phyloP scores from a whole-genome alignment of 345 rosid genomes.

The Eucalyptus caleyi region DNA sequence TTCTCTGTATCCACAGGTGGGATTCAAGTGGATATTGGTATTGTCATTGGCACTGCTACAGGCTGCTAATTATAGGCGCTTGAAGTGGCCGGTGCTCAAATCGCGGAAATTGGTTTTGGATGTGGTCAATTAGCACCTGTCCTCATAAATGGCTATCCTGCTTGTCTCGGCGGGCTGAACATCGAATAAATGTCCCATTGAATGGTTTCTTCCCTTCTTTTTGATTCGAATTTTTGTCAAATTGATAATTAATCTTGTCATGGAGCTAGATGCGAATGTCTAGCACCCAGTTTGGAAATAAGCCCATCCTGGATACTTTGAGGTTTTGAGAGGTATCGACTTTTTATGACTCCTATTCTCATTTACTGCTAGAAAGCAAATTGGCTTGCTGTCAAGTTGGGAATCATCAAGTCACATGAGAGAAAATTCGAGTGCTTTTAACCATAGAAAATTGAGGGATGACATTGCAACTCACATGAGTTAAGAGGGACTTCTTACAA shows the following conservation, averaged over 20 bases:
- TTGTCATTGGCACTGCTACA: constrained; percentile 88
- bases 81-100: constrained; percentile 86
- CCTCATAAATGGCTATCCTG: neutral
- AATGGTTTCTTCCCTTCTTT: neutral
- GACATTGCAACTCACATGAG: neutral
- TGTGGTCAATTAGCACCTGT: constrained; percentile 56
- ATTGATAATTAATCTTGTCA: neutral
- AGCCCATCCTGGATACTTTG: neutral
- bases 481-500: neutral
- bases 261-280: neutral
- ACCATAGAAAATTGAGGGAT: neutral
- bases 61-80: constrained; percentile 79
- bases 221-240: neutral
- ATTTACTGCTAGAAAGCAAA: neutral
- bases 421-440: neutral
- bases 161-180: neutral
- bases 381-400: neutral
- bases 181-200: neutral
- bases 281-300: neutral
- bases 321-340: neutral
- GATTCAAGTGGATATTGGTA: constrained; percentile 96
- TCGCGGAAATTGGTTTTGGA: constrained; percentile 85
- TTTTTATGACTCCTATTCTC: neutral
- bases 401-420: neutral
- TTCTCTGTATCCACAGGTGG: constrained; percentile 69